A percentile compares a stretch with the other conserved stretches of the same genome.
phyloP scores from a whole-genome alignment of 139 green algal genomes.

The Astrephomene gubernaculifera region DNA sequence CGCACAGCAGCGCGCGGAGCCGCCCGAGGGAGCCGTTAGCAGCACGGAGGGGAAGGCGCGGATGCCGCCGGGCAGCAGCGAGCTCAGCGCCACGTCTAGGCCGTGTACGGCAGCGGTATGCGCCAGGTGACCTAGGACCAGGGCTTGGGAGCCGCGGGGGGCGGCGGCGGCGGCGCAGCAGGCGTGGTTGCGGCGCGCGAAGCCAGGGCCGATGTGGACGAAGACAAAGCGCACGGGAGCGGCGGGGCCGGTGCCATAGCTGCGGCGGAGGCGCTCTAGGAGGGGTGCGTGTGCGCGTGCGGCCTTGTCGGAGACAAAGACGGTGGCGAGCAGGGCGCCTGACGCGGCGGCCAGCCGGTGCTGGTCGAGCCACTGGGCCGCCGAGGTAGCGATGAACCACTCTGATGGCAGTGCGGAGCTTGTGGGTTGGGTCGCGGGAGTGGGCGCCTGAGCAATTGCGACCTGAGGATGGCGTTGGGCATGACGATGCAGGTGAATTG shows the following conservation, averaged over 20 bases:
- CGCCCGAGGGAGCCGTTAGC: neutral
- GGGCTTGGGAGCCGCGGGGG: neutral
- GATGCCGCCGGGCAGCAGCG: neutral
- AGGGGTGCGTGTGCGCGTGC: neutral
- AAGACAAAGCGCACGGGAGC: conserved; percentile 10
- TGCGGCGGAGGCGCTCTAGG: conserved; percentile 17
- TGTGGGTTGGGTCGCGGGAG: neutral
- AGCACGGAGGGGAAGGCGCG: conserved; percentile 15
- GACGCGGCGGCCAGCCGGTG: conserved; percentile 16
- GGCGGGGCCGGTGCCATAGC: neutral
- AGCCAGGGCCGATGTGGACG: conserved; percentile 11
- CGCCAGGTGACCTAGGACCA: neutral
- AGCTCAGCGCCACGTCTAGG: conserved; percentile 30
- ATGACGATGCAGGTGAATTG: no score
- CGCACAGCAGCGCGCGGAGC: neutral
- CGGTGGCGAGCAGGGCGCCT: conserved; percentile 20
- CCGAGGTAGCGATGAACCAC: conserved; percentile 9
- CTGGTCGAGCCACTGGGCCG: conserved; percentile 24
- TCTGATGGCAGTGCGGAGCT: neutral
- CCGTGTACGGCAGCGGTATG: neutral
- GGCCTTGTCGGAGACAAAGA: conserved; percentile 36
- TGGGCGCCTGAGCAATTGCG: neutral
- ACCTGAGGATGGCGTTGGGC: neutral
- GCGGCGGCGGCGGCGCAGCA: neutral
- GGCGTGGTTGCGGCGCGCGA: neutral